Percentiles rank a stretch among this genome's conserved stretches.
Conservation (phyloP, 1,284 basidiomycete species). For the Tausonia pullulans region DNA sequence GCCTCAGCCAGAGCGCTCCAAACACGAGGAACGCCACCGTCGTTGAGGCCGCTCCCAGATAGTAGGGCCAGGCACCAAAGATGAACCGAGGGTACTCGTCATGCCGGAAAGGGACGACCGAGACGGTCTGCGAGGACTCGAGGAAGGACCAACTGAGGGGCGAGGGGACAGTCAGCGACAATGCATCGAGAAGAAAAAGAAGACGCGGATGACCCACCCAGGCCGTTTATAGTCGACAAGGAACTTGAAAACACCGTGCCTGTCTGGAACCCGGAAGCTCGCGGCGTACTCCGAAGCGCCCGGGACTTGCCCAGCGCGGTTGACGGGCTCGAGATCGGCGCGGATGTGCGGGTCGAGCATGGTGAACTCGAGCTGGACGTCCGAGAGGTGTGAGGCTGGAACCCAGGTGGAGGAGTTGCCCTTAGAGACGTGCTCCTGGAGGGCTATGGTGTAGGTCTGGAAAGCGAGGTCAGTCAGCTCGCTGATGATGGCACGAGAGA, state of each 20-base stretch:
- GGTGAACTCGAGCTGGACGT: constrained; percentile 88
- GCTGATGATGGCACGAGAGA: not conserved
- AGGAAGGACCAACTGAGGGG: constrained; percentile 55
- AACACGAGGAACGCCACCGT: constrained; percentile 74
- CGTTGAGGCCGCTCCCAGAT: constrained; percentile 76
- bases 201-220: constrained; percentile 45
- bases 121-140: constrained; percentile 59
- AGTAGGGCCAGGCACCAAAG: constrained; percentile 89
- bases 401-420: constrained; percentile 43
- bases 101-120: constrained; percentile 85
- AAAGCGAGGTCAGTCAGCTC: not conserved
- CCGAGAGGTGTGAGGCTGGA: constrained; percentile 51
- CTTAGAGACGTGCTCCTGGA: constrained; percentile 28
- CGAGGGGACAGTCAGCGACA: not conserved
- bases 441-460: constrained; percentile 59
- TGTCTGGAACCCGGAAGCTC: constrained; percentile 76
- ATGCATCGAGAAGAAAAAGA: not conserved
- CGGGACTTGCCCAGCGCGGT: constrained; percentile 33
- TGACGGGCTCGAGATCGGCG: constrained; percentile 50
- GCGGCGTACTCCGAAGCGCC: constrained; percentile 49
- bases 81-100: constrained; percentile 92
- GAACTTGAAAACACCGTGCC: constrained; percentile 97
- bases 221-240: constrained; percentile 75
- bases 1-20: constrained; percentile 65
- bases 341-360: constrained; percentile 96